These are phyloP conservation scores for Purshia tridentata DNA, from an alignment of 306 rosid genomes.

Conservation along the genomic window DNA sequence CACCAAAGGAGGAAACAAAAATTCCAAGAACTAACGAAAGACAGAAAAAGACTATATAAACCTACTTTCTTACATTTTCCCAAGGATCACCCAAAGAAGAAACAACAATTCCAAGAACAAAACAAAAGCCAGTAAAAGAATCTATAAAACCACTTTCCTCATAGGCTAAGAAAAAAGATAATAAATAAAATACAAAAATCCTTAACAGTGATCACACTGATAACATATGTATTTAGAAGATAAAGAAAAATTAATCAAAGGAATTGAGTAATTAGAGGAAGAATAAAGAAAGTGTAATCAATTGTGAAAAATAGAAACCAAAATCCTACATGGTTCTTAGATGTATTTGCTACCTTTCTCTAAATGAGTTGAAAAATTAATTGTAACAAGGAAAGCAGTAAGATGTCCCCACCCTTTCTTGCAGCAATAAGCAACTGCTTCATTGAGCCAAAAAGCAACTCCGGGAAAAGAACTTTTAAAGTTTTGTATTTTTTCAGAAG, in stretches of 20 bases:
- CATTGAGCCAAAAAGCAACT: constrained; percentile 91
- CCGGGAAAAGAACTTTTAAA: constrained; percentile 85
- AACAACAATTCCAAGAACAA: not conserved
- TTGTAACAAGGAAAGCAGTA: constrained; percentile 1
- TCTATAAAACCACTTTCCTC: not conserved
- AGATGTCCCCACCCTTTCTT: constrained; percentile 69
- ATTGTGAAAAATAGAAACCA: not conserved
- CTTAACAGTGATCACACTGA: not conserved
- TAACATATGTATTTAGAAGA: not conserved
- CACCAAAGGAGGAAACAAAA: not conserved
- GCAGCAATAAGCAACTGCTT: constrained; percentile 68
- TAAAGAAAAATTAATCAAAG: not conserved
- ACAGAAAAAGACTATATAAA: not conserved
- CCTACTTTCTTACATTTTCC: not conserved
- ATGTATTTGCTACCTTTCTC: constrained; percentile 15
- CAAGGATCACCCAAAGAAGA: not conserved
- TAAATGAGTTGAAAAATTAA: constrained; percentile 14
- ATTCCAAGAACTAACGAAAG: not conserved
- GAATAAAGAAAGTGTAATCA: not conserved
- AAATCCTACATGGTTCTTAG: not conserved
- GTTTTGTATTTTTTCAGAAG: constrained; percentile 72
- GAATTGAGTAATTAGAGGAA: not conserved
- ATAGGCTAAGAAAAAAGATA: not conserved
- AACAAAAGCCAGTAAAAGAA: not conserved
- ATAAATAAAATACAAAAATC: not conserved